These are phyloP conservation scores for Asterionellopsis glacialis DNA, from an alignment of 108 stramenopile species.

Conservation along the genomic window DNA sequence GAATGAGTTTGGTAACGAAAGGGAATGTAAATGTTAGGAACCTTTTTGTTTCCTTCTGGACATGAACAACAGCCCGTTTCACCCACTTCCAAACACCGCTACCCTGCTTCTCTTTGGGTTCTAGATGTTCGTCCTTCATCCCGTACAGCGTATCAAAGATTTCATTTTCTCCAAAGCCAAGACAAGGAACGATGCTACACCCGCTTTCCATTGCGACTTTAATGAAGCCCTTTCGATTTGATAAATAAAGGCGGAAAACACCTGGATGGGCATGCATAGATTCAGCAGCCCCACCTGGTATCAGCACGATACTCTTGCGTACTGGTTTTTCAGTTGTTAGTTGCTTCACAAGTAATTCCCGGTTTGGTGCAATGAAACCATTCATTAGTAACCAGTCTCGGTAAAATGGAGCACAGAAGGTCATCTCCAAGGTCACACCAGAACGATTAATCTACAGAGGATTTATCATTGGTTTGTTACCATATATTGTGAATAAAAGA, in stretches of 20 bases:
- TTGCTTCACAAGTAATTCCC: slow-evolving; percentile 13
- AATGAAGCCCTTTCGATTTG: slow-evolving; percentile 73
- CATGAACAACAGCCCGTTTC: too few relatives aligned
- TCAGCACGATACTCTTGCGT: slow-evolving; percentile 28
- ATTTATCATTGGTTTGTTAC: too few relatives aligned
- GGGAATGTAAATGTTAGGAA: too few relatives aligned
- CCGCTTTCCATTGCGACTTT: slow-evolving; percentile 59
- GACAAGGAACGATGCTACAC: slow-evolving; percentile 61
- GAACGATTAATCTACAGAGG: neutral
- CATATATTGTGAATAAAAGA: too few relatives aligned
- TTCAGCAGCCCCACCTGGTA: slow-evolving; percentile 53
- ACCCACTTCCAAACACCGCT: too few relatives aligned
- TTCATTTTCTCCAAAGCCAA: slow-evolving; percentile 65
- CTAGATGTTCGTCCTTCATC: too few relatives aligned
- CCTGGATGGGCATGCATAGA: slow-evolving; percentile 24
- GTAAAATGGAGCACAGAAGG: slow-evolving; percentile 37
- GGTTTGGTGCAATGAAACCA: slow-evolving; percentile 23
- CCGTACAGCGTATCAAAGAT: slow-evolving; percentile 1
- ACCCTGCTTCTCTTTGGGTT: too few relatives aligned
- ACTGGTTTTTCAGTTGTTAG: slow-evolving; percentile 3
- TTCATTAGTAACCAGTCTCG: slow-evolving; percentile 32
- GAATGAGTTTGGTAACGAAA: too few relatives aligned
- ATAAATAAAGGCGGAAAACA: slow-evolving; percentile 33
- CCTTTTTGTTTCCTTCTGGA: too few relatives aligned
- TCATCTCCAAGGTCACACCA: slow-evolving; percentile 22